phyloP scores from a whole-genome alignment of 2,329 filamentous ascomycete species.

The Fusarium keratoplasticum region DNA sequence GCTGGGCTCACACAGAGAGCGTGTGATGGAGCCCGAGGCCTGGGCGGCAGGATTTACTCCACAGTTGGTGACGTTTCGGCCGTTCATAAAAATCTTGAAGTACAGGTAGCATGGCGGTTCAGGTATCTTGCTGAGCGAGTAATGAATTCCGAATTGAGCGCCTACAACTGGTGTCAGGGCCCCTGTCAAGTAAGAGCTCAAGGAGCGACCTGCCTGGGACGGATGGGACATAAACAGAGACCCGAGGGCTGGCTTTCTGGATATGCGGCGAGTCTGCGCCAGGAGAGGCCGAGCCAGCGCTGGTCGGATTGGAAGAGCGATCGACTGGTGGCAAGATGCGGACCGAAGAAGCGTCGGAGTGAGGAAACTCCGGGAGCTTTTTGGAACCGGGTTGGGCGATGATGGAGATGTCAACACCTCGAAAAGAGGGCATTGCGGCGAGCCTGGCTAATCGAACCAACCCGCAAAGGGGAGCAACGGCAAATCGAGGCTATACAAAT shows the following conservation, averaged over 20 bases:
- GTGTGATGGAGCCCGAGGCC: conserved; percentile 55
- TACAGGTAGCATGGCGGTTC: conserved; percentile 57
- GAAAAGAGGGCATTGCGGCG: conserved; percentile 59
- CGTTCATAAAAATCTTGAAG: conserved; percentile 69
- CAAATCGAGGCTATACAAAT: background rate
- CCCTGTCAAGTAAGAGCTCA: background rate
- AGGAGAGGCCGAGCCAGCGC: background rate
- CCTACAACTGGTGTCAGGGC: conserved; percentile 49
- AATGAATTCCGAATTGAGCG: conserved; percentile 65
- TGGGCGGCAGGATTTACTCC: conserved; percentile 56
- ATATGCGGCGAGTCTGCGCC: conserved; percentile 15
- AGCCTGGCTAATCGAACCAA: too few species aligned
- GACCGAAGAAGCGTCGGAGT: conserved; percentile 63
- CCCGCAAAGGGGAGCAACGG: background rate
- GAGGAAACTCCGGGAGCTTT: conserved; percentile 64
- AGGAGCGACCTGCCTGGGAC: conserved; percentile 56
- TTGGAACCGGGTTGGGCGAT: conserved; percentile 50
- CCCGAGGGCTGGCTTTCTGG: conserved; percentile 53
- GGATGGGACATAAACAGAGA: conserved; percentile 69
- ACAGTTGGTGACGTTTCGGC: conserved; percentile 63
- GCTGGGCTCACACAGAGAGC: conserved; percentile 62
- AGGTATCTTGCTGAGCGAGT: conserved; percentile 53
- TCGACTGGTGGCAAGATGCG: conserved; percentile 43
- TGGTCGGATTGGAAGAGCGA: conserved; percentile 34
- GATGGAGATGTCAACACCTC: conserved; percentile 61